Percentiles rank a stretch among this genome's conserved stretches.
Conservation (phyloP, 306 rosid species). For the Carpinus fangiana region DNA sequence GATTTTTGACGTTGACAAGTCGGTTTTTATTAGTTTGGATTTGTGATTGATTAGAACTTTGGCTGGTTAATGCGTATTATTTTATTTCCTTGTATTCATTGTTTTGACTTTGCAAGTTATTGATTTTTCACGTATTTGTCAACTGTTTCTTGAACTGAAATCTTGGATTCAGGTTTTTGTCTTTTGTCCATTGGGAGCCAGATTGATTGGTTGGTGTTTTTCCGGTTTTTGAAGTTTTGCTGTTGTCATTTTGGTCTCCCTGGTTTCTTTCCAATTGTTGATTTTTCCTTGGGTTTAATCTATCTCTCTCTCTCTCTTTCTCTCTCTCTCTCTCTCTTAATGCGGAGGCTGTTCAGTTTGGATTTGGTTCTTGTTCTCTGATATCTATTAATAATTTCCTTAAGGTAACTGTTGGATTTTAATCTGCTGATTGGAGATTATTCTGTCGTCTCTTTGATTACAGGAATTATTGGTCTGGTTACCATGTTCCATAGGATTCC, state of each 20-base stretch:
- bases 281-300: background rate
- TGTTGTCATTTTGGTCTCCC: background rate
- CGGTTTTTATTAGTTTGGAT: background rate
- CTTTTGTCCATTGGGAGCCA: background rate
- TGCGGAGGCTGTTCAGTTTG: background rate
- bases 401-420: background rate
- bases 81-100: background rate
- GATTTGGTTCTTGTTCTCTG: background rate
- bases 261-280: background rate
- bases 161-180: background rate
- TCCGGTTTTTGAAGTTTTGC: background rate
- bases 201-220: background rate
- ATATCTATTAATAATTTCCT: background rate
- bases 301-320: background rate
- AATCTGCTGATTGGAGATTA: background rate
- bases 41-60: background rate
- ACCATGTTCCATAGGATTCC: background rate
- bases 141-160: background rate
- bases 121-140: background rate
- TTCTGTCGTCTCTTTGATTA: background rate
- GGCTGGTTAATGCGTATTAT: background rate
- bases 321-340: background rate
- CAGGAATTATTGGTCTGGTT: background rate
- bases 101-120: background rate
- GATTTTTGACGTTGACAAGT: background rate